Evolutionary conservation across 1,139 yeast species (phyloP), one percentile per base, ranked within the genome.

Genomic region (Taphrina pruni): DNA sequence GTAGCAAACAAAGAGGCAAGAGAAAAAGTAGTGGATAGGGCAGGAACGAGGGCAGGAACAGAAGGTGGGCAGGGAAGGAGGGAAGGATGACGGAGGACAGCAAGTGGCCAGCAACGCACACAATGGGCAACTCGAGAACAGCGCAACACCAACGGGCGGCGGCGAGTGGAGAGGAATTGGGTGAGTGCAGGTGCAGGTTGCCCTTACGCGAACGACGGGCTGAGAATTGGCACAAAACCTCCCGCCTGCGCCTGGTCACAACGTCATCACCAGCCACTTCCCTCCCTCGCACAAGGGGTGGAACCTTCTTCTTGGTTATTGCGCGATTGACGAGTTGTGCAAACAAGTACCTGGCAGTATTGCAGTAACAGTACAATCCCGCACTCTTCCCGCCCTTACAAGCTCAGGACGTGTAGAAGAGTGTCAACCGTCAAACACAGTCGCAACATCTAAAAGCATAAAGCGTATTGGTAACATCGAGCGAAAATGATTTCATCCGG

Each of bases 31-130:
- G 56, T 9, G 56, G 43, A 17, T 12, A 26, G 21, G 41, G 20
- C 9, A 36, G 43, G 58, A 17, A 26, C 20, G 43, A 26, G 43
- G 32, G 32, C 32, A 26, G 32, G 32, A 26, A 26, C 32, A 36
- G 43, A 20, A 36, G 7, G 58, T 11, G 21, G 20, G 35, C n/a
- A 21, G 11, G 12, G n/a, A 35, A 50, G 54, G 45, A 20, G 17
- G 11, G 58, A 38, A 7, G 43, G 58, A 54, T 36, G 58, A 36
- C 21, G 58, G 35, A 26, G 21, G 8, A 20, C 11, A 26, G 36
- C 12, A 54, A 54, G 58, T 54, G 58, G 58, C 58, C 43, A 54
- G 58, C 58, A 54, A 8, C 41, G 58, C 58, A 50, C 48, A 45
- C 12, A 45, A 14, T 12, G 48, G 48, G 48, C n/a, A 14, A 17